phyloP scores from a whole-genome alignment of 2,329 filamentous ascomycete genomes.

The Diplocarpon mali region DNA sequence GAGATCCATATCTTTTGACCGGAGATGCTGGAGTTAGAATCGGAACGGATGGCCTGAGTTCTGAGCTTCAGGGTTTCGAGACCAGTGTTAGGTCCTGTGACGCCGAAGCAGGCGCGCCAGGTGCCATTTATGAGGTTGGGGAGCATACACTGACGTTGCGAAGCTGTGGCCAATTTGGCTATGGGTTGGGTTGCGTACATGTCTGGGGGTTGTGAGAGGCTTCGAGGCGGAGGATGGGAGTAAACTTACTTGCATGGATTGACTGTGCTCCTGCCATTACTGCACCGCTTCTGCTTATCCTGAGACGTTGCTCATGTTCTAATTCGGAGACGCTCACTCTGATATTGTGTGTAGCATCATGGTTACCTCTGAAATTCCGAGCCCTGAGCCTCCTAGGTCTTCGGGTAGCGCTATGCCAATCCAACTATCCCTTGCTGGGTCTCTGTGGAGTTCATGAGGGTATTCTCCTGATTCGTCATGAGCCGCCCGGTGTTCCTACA shows the following conservation, averaged over 20 bases:
- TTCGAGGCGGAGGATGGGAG: not conserved
- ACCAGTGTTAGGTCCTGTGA: conserved; percentile 74
- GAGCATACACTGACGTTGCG: conserved; percentile 53
- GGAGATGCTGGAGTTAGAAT: conserved; percentile 51
- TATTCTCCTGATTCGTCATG: conserved; percentile 60
- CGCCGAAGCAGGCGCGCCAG: conserved; percentile 67
- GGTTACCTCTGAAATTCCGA: conserved; percentile 71
- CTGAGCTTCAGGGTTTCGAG: conserved; percentile 64
- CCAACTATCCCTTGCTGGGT: conserved; percentile 66
- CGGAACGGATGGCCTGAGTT: conserved; percentile 51
- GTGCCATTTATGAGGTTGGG: conserved; percentile 61
- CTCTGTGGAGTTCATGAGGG: conserved; percentile 65
- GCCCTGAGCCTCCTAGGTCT: conserved; percentile 58
- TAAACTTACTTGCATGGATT: conserved; percentile 39
- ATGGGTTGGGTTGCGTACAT: conserved; percentile 69
- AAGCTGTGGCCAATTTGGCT: conserved; percentile 57
- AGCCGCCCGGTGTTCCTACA: conserved; percentile 58
- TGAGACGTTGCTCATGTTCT: conserved; percentile 22
- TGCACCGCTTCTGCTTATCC: conserved; percentile 63
- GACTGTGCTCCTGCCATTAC: conserved; percentile 62
- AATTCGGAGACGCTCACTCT: conserved; percentile 34
- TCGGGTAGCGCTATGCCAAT: conserved; percentile 72
- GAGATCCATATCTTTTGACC: conserved; percentile 90
- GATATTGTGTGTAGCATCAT: conserved; percentile 82
- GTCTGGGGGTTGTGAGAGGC: conserved; percentile 25